phyloP scores from a whole-genome alignment of 768 basidiomycete species.

The Termitomyces sp. region DNA sequence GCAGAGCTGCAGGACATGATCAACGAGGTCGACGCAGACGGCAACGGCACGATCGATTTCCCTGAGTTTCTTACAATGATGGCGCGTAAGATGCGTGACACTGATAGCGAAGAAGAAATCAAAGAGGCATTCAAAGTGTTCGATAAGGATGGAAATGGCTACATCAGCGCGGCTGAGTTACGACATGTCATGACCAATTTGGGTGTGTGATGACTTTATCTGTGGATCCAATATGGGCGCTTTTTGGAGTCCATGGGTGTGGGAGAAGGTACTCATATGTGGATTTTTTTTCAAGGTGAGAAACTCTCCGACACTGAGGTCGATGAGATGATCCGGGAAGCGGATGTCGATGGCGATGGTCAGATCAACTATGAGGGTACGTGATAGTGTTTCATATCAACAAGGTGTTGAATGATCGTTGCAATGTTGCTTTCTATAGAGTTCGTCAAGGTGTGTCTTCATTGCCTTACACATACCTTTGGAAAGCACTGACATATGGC shows the following conservation, averaged over 20 bases:
- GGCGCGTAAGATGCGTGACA: constrained; percentile 87
- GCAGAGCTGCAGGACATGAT: constrained; percentile 93
- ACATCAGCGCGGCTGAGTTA: constrained; percentile 81
- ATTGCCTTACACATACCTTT: not conserved
- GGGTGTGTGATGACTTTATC: constrained; percentile 40
- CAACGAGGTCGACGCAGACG: constrained; percentile 82
- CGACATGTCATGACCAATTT: constrained; percentile 90
- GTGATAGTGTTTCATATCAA: constrained; percentile 10
- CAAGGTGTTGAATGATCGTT: not conserved
- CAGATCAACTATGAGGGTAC: constrained; percentile 83
- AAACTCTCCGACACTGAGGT: constrained; percentile 84
- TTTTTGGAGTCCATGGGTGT: not conserved
- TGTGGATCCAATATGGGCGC: not conserved
- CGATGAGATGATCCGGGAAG: constrained; percentile 96
- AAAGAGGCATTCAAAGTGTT: constrained; percentile 96
- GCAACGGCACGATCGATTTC: constrained; percentile 83
- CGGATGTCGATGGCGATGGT: constrained; percentile 92
- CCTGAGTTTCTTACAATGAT: constrained; percentile 82
- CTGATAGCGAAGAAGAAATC: constrained; percentile 92
- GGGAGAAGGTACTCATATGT: not conserved
- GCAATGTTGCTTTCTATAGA: constrained; percentile 37
- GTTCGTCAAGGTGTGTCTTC: constrained; percentile 58
- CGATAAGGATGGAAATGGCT: constrained; percentile 93
- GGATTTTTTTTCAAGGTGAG: constrained; percentile 47
- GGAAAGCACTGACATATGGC: not conserved